Percentiles rank a stretch among this genome's conserved stretches.
phyloP scores from a whole-genome alignment of 768 basidiomycete species.

The Terana coerulea region DNA sequence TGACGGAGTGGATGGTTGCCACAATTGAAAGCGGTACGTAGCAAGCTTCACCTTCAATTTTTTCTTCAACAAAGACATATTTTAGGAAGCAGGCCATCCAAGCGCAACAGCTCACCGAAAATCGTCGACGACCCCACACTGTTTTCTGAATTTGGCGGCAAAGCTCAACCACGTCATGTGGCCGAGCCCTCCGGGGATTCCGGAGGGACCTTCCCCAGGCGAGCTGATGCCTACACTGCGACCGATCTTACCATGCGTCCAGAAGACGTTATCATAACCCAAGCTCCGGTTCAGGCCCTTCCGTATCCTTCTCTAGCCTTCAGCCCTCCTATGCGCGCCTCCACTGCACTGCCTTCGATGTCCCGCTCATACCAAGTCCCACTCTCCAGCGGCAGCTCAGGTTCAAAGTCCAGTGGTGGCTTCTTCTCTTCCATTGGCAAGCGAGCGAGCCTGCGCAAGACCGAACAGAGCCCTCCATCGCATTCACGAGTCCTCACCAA shows the following conservation, averaged over 20 bases:
- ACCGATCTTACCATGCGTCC: constrained; percentile 62
- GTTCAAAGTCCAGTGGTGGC: constrained; percentile 43
- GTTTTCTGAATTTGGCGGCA: constrained; percentile 12
- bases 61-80: neutral
- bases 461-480: constrained; percentile 26
- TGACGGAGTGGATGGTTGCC: constrained; percentile 70
- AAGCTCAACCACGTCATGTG: constrained; percentile 55
- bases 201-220: constrained; percentile 74
- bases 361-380: constrained; percentile 22
- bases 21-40: constrained; percentile 52
- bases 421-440: constrained; percentile 77
- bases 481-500: constrained; percentile 35
- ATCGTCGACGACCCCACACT: constrained; percentile 1
- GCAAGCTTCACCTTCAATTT: neutral
- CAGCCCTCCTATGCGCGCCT: constrained; percentile 30
- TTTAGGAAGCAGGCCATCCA: neutral
- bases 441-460: constrained; percentile 55
- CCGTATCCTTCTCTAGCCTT: constrained; percentile 72
- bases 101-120: neutral
- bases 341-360: constrained; percentile 38
- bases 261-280: constrained; percentile 46
- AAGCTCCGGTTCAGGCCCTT: constrained; percentile 49
- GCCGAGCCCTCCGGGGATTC: constrained; percentile 72
- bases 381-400: constrained; percentile 31
- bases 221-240: constrained; percentile 73